Percentiles rank a stretch among this genome's conserved stretches.
phyloP scores from a whole-genome alignment of 495 filamentous ascomycete species.

The Tuber borchii region DNA sequence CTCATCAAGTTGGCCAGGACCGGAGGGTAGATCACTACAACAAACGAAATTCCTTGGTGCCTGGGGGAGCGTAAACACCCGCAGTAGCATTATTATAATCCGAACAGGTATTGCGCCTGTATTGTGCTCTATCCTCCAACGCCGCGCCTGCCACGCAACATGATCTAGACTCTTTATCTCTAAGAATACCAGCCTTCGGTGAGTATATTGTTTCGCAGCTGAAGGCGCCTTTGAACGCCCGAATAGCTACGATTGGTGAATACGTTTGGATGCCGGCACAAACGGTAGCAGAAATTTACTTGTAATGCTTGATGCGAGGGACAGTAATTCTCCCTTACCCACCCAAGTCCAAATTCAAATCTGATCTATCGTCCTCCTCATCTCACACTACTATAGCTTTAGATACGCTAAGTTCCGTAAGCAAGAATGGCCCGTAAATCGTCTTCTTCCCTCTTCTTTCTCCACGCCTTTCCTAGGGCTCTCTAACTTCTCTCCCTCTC shows the following conservation, averaged over 20 bases:
- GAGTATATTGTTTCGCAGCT: background rate
- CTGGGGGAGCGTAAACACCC: background rate
- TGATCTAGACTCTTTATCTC: background rate
- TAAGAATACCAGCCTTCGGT: background rate
- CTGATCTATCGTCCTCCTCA: background rate
- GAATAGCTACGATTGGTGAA: background rate
- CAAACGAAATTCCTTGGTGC: background rate
- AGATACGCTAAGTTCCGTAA: too few species aligned
- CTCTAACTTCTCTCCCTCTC: background rate
- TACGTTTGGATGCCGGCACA: background rate
- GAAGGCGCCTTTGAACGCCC: background rate
- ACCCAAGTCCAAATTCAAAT: background rate
- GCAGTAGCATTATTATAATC: background rate
- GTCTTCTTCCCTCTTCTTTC: background rate
- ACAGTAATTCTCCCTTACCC: background rate
- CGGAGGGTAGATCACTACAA: background rate
- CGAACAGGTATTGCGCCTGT: background rate
- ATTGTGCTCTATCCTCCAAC: background rate
- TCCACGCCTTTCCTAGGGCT: background rate
- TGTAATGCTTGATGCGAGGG: background rate
- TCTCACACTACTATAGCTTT: background rate
- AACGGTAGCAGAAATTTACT: background rate
- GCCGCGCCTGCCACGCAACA: background rate
- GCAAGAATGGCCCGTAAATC: background rate
- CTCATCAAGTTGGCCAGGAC: background rate